A percentile compares a stretch with the other conserved stretches of the same genome.
Evolutionary conservation across 495 filamentous ascomycete genomes (phyloP).

Genomic region (Haplographium delicatum): DNA sequence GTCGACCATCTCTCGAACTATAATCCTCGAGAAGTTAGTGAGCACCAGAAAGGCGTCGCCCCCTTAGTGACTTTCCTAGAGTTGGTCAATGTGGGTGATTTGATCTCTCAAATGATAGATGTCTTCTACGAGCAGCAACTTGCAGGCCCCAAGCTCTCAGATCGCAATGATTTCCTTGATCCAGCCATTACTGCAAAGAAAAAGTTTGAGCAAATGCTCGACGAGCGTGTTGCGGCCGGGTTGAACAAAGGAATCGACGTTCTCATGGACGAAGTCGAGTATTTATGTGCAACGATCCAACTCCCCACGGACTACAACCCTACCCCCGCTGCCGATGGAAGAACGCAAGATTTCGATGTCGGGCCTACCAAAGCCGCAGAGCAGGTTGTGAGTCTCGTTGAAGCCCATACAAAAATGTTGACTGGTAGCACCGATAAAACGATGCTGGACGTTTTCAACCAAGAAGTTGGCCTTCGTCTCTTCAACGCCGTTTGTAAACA

Average conservation of each 20-base stretch:
- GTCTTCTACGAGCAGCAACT: slow-evolving; percentile 98
- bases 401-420: slow-evolving; percentile 85
- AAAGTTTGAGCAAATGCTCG: slow-evolving; percentile 97
- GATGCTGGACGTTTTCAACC: slow-evolving; percentile 97
- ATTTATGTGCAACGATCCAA: slow-evolving; percentile 86
- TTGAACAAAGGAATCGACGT: slow-evolving; percentile 97
- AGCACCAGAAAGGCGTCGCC: slow-evolving; percentile 68
- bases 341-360: slow-evolving; percentile 57
- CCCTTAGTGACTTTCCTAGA: slow-evolving; percentile 95
- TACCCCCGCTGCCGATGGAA: slow-evolving; percentile 26
- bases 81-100: slow-evolving; percentile 94
- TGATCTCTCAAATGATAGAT: slow-evolving; percentile 98
- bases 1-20: slow-evolving; percentile 88
- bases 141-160: slow-evolving; percentile 71
- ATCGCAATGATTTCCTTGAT: slow-evolving; percentile 91
- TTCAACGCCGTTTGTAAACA: slow-evolving; percentile 93
- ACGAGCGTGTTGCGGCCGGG: slow-evolving; percentile 93
- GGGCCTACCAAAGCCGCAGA: slow-evolving; percentile 73
- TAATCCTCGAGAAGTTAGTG: slow-evolving; percentile 78
- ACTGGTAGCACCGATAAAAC: slow-evolving; percentile 92
- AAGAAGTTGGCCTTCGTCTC: slow-evolving; percentile 89
- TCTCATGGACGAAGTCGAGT: slow-evolving; percentile 97
- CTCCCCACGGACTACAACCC: slow-evolving; percentile 89
- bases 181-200: slow-evolving; percentile 92
- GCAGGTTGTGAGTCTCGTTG: slow-evolving; percentile 77